Evolutionary conservation across 768 basidiomycete species (phyloP).

Genomic region (Candolleomyces efflorescens): DNA sequence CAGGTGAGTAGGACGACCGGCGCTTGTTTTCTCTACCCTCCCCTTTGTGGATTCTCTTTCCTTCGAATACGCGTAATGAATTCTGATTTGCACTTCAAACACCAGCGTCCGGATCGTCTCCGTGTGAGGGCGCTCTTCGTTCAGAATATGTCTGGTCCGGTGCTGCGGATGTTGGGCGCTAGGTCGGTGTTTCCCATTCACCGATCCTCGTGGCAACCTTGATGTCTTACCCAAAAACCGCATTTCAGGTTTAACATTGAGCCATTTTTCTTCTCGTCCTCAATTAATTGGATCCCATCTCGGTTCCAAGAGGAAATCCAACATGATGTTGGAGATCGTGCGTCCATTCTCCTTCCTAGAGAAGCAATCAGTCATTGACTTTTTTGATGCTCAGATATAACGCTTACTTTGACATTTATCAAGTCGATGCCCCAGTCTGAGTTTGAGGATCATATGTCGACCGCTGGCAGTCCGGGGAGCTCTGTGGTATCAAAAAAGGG

Average conservation of each 20-base stretch:
- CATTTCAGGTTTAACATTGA: constrained; percentile 35
- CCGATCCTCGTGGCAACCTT: no score
- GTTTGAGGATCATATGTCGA: neutral
- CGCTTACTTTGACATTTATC: neutral
- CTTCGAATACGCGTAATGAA: no score
- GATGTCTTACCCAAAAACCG: no score
- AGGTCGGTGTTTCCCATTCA: constrained; percentile 27
- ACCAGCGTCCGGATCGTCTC: constrained; percentile 14
- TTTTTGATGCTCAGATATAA: no score
- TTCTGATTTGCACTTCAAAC: constrained; percentile 22
- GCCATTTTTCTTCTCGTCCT: constrained; percentile 66
- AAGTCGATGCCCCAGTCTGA: neutral
- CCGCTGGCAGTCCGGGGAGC: neutral
- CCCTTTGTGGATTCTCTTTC: constrained; percentile 5
- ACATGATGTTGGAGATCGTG: no score
- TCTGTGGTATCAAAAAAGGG: neutral
- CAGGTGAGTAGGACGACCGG: no score
- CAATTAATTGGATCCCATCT: constrained; percentile 64
- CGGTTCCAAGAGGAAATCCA: constrained; percentile 37
- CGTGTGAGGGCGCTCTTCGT: constrained; percentile 50
- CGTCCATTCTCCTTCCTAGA: no score
- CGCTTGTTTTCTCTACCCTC: no score
- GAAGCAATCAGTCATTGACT: no score
- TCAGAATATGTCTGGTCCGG: constrained; percentile 46
- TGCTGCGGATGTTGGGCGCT: constrained; percentile 58